Evolutionary conservation across 208 protist genomes (phyloP), one percentile per base, ranked within the genome.

Genomic region (Acanthamoeba healyi): DNA sequence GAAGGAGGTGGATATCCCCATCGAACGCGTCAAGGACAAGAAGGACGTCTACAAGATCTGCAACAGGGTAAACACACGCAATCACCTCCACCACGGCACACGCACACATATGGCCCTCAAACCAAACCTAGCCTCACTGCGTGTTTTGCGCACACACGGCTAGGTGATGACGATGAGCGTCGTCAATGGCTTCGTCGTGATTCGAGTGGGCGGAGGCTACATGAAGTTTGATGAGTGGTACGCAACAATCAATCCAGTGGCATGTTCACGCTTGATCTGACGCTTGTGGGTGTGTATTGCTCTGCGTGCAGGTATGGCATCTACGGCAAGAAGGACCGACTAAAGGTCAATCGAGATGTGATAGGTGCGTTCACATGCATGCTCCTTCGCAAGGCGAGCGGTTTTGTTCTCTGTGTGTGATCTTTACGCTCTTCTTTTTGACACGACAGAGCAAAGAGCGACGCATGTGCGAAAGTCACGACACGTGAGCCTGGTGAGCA

Each of bases 151-250:
- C n/a, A n/a, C n/a, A n/a, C n/a, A 77, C 29, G 10, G 32, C 3
- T 1, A 77, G 65, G 36, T 42, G 1, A 44, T 77, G 29, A 34
- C 29, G 1, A 77, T 77, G 65, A 77, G 36, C 19, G 65, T 77
- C 19, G 36, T 77, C 29, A 77, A 77, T 32, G 65, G 65, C 29
- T 77, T 42, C 65, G 29, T 77, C 0, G 36, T 77, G 34, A 77
- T 77, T 36, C 65, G 65, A 9, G 65, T 77, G 12, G 65, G 65
- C 34, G 65, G 65, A 77, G 65, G 65, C 65, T 77, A 77, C 65
- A 77, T 77, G 65, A 77, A 77, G 36, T 77, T 77, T 22, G 34
- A 34, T 42, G 65, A 77, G 36, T 77, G 65, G 65, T 77, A 44
- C 19, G 26, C 22, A 22, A 12, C 12, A 26, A 12, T 61, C 22